Conservation (phyloP, 23 red algal species). For the Gracilaria caudata region DNA sequence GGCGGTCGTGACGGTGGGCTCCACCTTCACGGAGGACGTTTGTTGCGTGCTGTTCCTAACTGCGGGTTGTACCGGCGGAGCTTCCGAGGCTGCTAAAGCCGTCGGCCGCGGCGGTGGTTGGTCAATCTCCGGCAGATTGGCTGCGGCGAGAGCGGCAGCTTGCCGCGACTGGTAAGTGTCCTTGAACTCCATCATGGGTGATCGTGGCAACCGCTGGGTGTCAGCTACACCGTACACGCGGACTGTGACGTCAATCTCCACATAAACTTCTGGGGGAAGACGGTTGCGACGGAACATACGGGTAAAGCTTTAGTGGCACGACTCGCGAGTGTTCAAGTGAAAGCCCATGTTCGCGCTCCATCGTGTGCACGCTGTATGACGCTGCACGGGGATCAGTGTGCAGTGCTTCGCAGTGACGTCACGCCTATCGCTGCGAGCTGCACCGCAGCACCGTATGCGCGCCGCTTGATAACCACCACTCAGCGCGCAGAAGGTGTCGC, state of each 20-base stretch:
- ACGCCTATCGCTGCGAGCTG: background rate
- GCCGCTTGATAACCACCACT: background rate
- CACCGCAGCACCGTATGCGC: too few species aligned
- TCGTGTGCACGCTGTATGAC: background rate
- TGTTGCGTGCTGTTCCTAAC: too few species aligned
- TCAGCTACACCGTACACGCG: too few species aligned
- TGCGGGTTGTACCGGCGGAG: background rate
- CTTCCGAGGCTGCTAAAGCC: background rate
- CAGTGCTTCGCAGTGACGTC: background rate
- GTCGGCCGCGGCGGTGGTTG: background rate
- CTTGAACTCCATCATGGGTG: background rate
- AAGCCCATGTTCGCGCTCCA: too few species aligned
- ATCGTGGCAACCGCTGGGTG: too few species aligned
- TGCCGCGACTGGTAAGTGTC: background rate
- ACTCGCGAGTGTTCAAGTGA: too few species aligned
- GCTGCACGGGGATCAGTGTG: background rate
- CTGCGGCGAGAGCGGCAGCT: slow-evolving; percentile 14
- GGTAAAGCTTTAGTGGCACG: too few species aligned
- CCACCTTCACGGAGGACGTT: background rate
- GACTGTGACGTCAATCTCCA: too few species aligned
- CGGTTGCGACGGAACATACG: too few species aligned
- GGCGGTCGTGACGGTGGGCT: background rate
- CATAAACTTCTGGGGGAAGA: too few species aligned
- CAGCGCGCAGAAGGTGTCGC: background rate
- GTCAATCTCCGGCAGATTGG: background rate